Base-by-base conservation (phyloP, 2,329 filamentous ascomycete genomes). In the Graphilbum ipis-grandicollis region DNA sequence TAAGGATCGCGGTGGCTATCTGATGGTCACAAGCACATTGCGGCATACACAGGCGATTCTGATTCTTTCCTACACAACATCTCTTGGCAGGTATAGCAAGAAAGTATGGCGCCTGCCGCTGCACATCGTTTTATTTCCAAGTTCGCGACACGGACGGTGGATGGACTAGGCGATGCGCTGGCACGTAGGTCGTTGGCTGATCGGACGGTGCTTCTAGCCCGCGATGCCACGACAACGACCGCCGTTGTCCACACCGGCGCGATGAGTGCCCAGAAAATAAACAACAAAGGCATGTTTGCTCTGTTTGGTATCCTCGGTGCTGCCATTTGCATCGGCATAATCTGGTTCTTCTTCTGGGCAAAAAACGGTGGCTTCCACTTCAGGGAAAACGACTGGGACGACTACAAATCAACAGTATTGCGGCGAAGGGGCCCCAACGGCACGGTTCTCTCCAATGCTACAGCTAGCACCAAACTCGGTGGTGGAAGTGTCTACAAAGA, bases 321-420 rank as follows among this genome's bases (percentile, higher is more conserved):
- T 1, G 72, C 61, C 23, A 79, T 96, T 52, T 79, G 90, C 19
- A 41, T 81, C 4, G 70, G 65, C 0, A 71, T 68, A 19, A 84
- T 96, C 51, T 98, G 90, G 86, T 94, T 98, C 68, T 96, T 98
- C 69, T 93, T 93, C 68, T 92, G 83, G 80, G 88, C 88, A 39
- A 88, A 81, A 59, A 93, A 96, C 48, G 90, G 90, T 43, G 90
- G 90, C 13, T 94, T 96, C 62, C 63, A 80, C 44, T 96, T 85
- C 66, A 69, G 70, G 33, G 63, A 92, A 44, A 66, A 73, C 26
- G 90, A 98, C 57, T 98, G 90, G 88, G 88, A 96, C 6, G 90
- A 98, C 51, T 98, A 98, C 71, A 96, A 96, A 56, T 79, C 80
- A 2, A 94, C 88, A 0, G 90, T 98, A 2, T 59, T 98, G 33